Evolutionary conservation across 2,329 filamentous ascomycete species (phyloP).

Genomic region (Penicillium concentricum): DNA sequence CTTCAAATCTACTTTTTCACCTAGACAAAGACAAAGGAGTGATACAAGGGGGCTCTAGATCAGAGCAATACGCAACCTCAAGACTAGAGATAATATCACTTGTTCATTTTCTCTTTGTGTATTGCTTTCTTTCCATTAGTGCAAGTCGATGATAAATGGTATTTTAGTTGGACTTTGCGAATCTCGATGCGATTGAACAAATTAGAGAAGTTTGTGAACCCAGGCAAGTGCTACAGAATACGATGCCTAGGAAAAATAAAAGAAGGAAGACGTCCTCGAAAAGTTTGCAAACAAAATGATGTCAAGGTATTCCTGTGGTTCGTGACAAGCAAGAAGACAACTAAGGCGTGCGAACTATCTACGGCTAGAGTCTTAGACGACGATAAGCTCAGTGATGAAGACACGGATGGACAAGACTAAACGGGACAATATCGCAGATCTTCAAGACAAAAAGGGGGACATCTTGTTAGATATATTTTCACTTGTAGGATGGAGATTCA

Average conservation of each 20-base stretch:
- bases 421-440: fast-evolving
- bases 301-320: neutral
- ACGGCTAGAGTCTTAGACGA: neutral
- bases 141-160: no score
- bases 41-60: no score
- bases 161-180: no score
- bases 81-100: no score
- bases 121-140: no score
- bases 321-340: neutral
- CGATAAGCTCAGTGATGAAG: neutral
- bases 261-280: neutral
- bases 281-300: neutral
- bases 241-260: neutral
- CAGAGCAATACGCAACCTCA: no score
- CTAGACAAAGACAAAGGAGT: no score
- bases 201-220: no score
- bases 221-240: neutral
- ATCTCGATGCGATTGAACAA: no score
- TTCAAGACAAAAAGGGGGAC: neutral
- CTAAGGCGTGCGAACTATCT: neutral
- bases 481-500: neutral
- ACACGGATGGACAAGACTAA: neutral
- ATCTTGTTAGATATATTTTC: neutral
- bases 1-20: no score
- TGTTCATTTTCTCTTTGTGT: no score